Conservation (phyloP, 441 rosid genomes). For the Syzygium malaccense region DNA sequence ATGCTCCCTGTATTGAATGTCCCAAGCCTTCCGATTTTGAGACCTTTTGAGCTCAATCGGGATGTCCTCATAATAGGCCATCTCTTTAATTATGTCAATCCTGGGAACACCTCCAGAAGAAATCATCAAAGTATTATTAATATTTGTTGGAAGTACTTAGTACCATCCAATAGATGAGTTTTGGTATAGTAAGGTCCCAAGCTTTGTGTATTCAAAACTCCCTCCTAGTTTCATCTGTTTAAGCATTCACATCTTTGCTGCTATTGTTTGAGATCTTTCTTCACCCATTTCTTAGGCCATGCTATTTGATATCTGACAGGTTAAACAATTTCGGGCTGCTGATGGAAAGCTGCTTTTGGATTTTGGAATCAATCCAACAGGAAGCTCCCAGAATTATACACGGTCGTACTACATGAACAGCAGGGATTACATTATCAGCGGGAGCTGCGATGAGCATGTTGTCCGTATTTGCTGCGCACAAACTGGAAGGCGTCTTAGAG, state of each 20-base stretch:
- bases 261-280: neutral
- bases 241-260: neutral
- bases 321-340: conserved; percentile 74
- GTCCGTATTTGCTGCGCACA: conserved; percentile 92
- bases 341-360: conserved; percentile 82
- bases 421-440: conserved; percentile 85
- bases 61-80: neutral
- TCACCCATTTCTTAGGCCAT: neutral
- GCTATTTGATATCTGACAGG: conserved; percentile 28
- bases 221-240: neutral
- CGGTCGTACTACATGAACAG: conserved; percentile 96
- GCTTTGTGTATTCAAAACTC: neutral
- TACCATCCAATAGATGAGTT: neutral
- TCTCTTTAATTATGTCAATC: neutral
- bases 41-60: neutral
- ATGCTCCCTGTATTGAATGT: neutral
- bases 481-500: conserved; percentile 96
- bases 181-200: neutral
- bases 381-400: conserved; percentile 86
- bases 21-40: neutral
- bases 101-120: neutral
- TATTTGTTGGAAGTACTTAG: neutral
- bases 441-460: conserved; percentile 88
- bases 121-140: neutral
- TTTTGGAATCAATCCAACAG: conserved; percentile 65